Conservation (phyloP, 495 filamentous ascomycete species). For the Penicillium robsamsonii region DNA sequence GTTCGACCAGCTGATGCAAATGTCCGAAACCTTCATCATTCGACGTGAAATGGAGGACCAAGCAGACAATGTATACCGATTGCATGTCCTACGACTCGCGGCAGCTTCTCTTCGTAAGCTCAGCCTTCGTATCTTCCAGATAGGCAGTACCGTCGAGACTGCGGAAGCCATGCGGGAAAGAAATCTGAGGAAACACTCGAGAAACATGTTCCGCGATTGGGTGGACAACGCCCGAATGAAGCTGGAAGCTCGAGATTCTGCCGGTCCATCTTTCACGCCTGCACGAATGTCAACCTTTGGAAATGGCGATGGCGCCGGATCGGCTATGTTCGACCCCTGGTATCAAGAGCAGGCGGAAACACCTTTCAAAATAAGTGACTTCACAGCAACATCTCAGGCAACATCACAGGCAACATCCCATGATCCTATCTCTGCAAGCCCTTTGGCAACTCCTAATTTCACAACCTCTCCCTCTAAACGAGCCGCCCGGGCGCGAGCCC, state of each 20-base stretch:
- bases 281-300: conserved; percentile 30
- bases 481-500: conserved; percentile 49
- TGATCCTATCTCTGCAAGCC: conserved; percentile 34
- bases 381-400: conserved; percentile 25
- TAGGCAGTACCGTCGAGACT: conserved; percentile 44
- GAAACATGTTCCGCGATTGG: conserved; percentile 60
- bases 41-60: conserved; percentile 49
- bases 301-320: conserved; percentile 26
- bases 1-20: conserved; percentile 45
- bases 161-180: conserved; percentile 56
- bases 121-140: conserved; percentile 52
- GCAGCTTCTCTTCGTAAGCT: conserved; percentile 48
- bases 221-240: conserved; percentile 46
- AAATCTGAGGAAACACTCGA: conserved; percentile 53
- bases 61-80: conserved; percentile 45
- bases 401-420: conserved; percentile 26
- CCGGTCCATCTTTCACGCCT: conserved; percentile 35
- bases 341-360: conserved; percentile 41
- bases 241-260: conserved; percentile 37
- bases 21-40: conserved; percentile 43
- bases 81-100: conserved; percentile 45
- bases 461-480: conserved; percentile 58
- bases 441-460: conserved; percentile 52
- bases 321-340: conserved; percentile 45
- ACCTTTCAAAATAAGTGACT: conserved; percentile 48